Evolutionary conservation across 345 rosid species (phyloP).

Genomic region (Raphanus raphanistrum): DNA sequence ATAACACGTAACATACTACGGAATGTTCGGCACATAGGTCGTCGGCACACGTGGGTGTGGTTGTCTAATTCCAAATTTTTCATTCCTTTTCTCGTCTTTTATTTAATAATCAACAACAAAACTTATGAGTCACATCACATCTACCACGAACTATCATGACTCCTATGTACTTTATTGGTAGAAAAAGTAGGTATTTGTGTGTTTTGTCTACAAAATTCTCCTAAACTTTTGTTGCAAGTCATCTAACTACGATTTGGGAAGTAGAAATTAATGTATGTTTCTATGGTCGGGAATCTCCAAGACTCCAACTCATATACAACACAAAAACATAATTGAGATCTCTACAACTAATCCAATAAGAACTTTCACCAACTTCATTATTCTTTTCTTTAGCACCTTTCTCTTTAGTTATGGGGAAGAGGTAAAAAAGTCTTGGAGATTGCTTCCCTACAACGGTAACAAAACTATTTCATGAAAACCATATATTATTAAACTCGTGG

Average conservation of each 20-base stretch:
- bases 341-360: constrained; percentile 31
- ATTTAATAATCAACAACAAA: neutral
- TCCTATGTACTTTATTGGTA: constrained; percentile 21
- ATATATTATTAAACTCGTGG: neutral
- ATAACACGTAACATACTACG: constrained; percentile 22
- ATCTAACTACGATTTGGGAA: neutral
- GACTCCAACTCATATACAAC: constrained; percentile 7
- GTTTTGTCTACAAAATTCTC: constrained; percentile 1
- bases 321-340: neutral
- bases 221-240: neutral
- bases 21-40: constrained; percentile 35
- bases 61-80: neutral
- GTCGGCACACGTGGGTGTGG: constrained; percentile 24
- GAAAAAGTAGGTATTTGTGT: constrained; percentile 22
- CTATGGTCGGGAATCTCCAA: constrained; percentile 4
- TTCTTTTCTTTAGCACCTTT: neutral
- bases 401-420: constrained; percentile 23
- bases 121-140: constrained; percentile 13
- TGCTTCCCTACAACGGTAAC: constrained; percentile 34
- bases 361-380: constrained; percentile 32
- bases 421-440: neutral
- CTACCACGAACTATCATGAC: constrained; percentile 6
- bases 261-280: neutral
- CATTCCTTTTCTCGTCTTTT: neutral
- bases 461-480: neutral